Conservation (phyloP, 2,329 filamentous ascomycete genomes). For the Ophiostoma sp. region DNA sequence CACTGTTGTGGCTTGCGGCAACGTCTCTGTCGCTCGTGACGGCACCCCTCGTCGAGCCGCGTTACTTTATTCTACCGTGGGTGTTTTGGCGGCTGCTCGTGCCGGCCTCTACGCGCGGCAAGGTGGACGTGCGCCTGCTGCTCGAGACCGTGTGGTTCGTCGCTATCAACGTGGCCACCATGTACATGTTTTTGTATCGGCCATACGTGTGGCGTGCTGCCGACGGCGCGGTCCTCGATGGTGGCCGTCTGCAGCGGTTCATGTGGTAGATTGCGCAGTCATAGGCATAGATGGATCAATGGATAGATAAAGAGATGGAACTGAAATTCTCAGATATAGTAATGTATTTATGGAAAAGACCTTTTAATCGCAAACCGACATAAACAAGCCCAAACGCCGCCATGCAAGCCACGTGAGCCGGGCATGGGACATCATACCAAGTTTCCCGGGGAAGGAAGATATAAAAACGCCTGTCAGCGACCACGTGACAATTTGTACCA, state of each 20-base stretch:
- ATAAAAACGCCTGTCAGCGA: constrained; percentile 12
- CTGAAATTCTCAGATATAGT: not conserved
- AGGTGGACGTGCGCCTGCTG: constrained; percentile 44
- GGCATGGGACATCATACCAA: not conserved
- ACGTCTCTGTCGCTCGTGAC: constrained; percentile 76
- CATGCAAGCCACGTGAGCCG: not conserved
- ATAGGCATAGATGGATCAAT: too few species aligned
- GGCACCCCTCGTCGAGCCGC: constrained; percentile 86
- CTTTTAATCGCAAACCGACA: not conserved
- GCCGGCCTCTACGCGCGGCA: constrained; percentile 40
- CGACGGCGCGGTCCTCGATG: constrained; percentile 48
- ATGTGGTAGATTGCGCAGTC: constrained; percentile 58
- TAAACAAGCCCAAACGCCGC: not conserved
- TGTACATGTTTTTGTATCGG: constrained; percentile 63
- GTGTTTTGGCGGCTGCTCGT: constrained; percentile 83
- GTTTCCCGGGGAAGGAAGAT: too few species aligned
- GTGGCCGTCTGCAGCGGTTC: constrained; percentile 63
- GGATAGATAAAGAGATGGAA: not conserved
- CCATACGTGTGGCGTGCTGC: constrained; percentile 61
- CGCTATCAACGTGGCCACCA: constrained; percentile 58
- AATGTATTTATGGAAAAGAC: not conserved
- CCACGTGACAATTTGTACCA: constrained; percentile 1
- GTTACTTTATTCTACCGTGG: constrained; percentile 95
- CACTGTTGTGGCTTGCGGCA: constrained; percentile 57
- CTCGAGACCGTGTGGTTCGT: constrained; percentile 66